phyloP scores from a whole-genome alignment of 371 early-diverging fungal species.

The Circinella minor region DNA sequence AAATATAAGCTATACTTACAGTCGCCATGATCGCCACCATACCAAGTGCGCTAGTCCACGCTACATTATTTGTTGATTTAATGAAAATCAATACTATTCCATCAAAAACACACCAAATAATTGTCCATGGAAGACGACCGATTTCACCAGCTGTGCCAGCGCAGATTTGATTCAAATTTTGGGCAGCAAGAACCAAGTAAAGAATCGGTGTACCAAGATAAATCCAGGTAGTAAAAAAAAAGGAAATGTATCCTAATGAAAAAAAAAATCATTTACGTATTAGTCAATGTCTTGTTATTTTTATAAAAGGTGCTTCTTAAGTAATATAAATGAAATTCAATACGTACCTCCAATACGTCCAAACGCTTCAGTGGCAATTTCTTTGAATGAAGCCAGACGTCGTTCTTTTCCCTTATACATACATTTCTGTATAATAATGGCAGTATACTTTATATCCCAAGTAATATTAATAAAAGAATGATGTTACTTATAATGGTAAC shows the following conservation, averaged over 20 bases:
- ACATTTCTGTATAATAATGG: conserved; percentile 36
- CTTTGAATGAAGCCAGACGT: conserved; percentile 48
- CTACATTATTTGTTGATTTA: conserved; percentile 66
- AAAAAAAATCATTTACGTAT: too few relatives aligned
- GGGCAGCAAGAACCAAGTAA: conserved; percentile 60
- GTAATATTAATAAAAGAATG: too few relatives aligned
- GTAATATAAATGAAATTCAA: too few relatives aligned
- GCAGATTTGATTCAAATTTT: conserved; percentile 55
- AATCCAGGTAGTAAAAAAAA: conserved; percentile 65
- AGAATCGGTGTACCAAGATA: conserved; percentile 57
- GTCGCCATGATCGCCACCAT: conserved; percentile 54
- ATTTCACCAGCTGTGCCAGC: conserved; percentile 44
- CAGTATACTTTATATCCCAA: conserved; percentile 30
- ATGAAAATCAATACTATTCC: conserved; percentile 59
- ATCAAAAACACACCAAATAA: conserved; percentile 59
- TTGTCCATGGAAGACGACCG: conserved; percentile 59
- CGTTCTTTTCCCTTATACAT: conserved; percentile 36
- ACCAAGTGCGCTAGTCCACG: conserved; percentile 67
- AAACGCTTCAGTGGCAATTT: conserved; percentile 42
- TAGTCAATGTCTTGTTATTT: too few relatives aligned
- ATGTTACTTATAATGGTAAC: too few relatives aligned
- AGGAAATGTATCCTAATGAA: conserved; percentile 30
- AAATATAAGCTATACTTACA: conserved; percentile 12
- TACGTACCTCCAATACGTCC: conserved; percentile 35
- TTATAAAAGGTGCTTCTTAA: too few relatives aligned